These are phyloP conservation scores for Saturnispora ahearnii DNA, from an alignment of 805 yeast genomes.

Conservation along the genomic window DNA sequence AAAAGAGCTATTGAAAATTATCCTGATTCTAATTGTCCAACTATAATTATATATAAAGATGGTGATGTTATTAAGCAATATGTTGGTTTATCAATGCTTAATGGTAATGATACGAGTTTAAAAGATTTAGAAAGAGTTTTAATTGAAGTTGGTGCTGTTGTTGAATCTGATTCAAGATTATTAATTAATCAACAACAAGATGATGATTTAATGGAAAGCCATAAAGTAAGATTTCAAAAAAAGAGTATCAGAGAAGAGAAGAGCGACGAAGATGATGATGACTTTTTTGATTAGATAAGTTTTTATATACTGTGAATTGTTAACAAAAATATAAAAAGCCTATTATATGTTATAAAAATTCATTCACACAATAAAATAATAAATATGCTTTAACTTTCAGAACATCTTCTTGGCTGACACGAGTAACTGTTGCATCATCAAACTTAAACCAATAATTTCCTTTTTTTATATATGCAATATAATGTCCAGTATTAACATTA, in stretches of 20 bases:
- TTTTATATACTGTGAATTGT: not conserved
- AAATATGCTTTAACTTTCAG: conserved; percentile 69
- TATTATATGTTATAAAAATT: conserved; percentile 16
- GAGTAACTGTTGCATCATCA: conserved; percentile 78
- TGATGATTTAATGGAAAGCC: conserved; percentile 46
- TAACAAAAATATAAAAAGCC: not conserved
- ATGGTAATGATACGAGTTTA: conserved; percentile 69
- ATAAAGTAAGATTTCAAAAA: conserved; percentile 45
- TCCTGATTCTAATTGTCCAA: conserved; percentile 87
- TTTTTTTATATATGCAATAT: conserved; percentile 67
- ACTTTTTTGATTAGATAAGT: conserved; percentile 38
- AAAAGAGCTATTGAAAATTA: conserved; percentile 86
- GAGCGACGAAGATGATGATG: conserved; percentile 32
- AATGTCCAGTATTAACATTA: conserved; percentile 92
- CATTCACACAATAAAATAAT: conserved; percentile 55
- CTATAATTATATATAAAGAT: conserved; percentile 71
- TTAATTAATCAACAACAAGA: conserved; percentile 47
- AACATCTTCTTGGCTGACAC: conserved; percentile 57
- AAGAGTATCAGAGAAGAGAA: conserved; percentile 41
- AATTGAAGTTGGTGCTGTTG: conserved; percentile 58
- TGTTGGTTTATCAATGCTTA: conserved; percentile 71
- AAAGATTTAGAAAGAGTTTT: conserved; percentile 67
- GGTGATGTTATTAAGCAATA: conserved; percentile 73
- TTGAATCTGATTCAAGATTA: conserved; percentile 59
- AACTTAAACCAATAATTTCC: conserved; percentile 79